These are phyloP conservation scores for Echria macrotheca DNA, from an alignment of 495 filamentous ascomycete genomes.

Conservation along the genomic window DNA sequence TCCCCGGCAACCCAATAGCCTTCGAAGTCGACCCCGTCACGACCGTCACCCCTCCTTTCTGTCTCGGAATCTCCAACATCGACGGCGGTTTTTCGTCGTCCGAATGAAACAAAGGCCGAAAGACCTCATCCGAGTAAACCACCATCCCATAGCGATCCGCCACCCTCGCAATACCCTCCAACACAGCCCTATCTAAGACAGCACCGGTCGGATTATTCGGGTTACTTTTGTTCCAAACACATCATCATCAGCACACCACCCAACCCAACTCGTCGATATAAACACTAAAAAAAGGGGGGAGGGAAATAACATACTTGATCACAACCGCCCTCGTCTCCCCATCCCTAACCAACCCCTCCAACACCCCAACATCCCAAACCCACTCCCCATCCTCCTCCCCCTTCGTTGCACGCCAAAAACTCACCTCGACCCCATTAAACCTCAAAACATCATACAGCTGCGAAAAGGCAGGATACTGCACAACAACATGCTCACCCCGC, in stretches of 20 bases:
- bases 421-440: slow-evolving; percentile 69
- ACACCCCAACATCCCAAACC: too few species aligned
- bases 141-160: slow-evolving; percentile 53
- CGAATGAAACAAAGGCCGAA: slow-evolving; percentile 72
- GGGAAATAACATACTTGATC: slow-evolving; percentile 11
- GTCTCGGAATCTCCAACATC: slow-evolving; percentile 54
- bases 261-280: too few species aligned
- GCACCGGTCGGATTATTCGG: slow-evolving; percentile 81
- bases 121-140: slow-evolving; percentile 73
- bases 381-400: slow-evolving; percentile 53
- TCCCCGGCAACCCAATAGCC: slow-evolving; percentile 72
- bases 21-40: slow-evolving; percentile 75
- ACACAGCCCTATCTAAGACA: slow-evolving; percentile 53
- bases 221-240: slow-evolving; percentile 57
- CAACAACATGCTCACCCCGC: slow-evolving; percentile 77
- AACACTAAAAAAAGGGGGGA: not conserved
- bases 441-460: slow-evolving; percentile 69
- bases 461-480: slow-evolving; percentile 81
- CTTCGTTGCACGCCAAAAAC: slow-evolving; percentile 62
- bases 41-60: slow-evolving; percentile 56
- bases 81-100: slow-evolving; percentile 24
- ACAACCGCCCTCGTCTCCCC: slow-evolving; percentile 56
- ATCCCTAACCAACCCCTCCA: too few species aligned
- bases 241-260: not conserved
- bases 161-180: too few species aligned